Evolutionary conservation across 2,329 filamentous ascomycete genomes (phyloP).

Genomic region (Neofusicoccum sp.): DNA sequence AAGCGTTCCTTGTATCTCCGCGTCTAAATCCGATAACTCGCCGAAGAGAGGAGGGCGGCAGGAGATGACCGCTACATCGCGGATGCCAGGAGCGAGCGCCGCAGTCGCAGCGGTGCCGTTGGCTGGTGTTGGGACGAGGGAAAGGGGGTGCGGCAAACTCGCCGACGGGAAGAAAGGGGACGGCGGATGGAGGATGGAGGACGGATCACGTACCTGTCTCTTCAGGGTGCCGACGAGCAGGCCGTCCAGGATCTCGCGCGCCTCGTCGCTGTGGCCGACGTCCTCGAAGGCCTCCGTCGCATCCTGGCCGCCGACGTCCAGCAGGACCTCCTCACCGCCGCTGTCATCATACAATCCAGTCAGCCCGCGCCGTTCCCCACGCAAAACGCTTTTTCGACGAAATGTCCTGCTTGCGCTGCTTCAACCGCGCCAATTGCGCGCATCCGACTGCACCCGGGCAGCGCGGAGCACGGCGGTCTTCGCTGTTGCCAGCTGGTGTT

Average conservation of each 20-base stretch:
- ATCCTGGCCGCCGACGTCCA: slow-evolving; percentile 94
- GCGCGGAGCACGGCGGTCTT: neutral
- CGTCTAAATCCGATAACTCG: neutral
- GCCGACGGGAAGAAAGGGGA: neutral
- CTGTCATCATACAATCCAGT: slow-evolving; percentile 47
- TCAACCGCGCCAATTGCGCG: slow-evolving; percentile 1
- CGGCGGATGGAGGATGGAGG: neutral
- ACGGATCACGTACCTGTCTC: slow-evolving; percentile 32
- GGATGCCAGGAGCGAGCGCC: neutral
- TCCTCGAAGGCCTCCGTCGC: slow-evolving; percentile 98
- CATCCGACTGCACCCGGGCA: neutral
- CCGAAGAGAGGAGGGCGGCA: neutral
- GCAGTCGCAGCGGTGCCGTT: neutral
- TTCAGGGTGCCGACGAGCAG: slow-evolving; percentile 38
- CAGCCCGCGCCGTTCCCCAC: neutral
- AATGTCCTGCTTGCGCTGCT: neutral
- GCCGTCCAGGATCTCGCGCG: slow-evolving; percentile 80
- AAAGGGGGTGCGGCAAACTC: neutral
- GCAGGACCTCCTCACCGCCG: slow-evolving; percentile 95
- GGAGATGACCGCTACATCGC: neutral
- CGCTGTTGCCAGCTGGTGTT: neutral
- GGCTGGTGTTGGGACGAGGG: neutral
- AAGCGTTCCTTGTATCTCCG: neutral
- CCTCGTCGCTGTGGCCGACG: slow-evolving; percentile 98
- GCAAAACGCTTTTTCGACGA: neutral